Percentiles rank a stretch among this genome's conserved stretches.
Evolutionary conservation across 2,329 filamentous ascomycete species (phyloP).

Genomic region (Arthrobotrys iridis): DNA sequence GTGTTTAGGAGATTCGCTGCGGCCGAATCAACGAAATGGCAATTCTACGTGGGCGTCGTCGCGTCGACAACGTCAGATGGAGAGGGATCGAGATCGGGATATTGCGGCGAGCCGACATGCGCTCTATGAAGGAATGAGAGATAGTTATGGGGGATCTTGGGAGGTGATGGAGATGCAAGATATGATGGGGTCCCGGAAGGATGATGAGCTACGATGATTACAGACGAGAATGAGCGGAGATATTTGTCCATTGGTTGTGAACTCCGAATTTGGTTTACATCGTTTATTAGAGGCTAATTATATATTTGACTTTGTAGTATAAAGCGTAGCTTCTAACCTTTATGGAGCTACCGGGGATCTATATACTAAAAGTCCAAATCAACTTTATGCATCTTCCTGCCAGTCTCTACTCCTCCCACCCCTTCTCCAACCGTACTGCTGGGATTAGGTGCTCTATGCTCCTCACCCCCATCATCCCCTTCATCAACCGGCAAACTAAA

Average conservation of each 20-base stretch:
- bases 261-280: too few species aligned
- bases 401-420: constrained; percentile 56
- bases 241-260: too few species aligned
- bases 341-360: not conserved
- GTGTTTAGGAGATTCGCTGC: constrained; percentile 59
- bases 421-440: constrained; percentile 68
- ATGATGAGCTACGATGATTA: constrained; percentile 57
- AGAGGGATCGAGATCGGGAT: constrained; percentile 37
- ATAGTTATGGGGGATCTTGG: constrained; percentile 59
- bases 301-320: too few species aligned
- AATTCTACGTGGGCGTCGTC: constrained; percentile 39
- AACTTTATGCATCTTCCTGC: constrained; percentile 69
- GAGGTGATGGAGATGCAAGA: constrained; percentile 59
- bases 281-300: not conserved
- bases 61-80: constrained; percentile 54
- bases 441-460: constrained; percentile 61
- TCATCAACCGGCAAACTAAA: constrained; percentile 89
- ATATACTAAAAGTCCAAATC: constrained; percentile 76
- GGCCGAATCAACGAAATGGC: constrained; percentile 22
- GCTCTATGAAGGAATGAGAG: constrained; percentile 59
- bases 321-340: too few species aligned
- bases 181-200: constrained; percentile 39
- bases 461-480: constrained; percentile 68
- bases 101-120: constrained; percentile 55
- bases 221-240: too few species aligned